phyloP scores from a whole-genome alignment of 225 moss, liverwort and hornwort species.

The Bryum argenteum region DNA sequence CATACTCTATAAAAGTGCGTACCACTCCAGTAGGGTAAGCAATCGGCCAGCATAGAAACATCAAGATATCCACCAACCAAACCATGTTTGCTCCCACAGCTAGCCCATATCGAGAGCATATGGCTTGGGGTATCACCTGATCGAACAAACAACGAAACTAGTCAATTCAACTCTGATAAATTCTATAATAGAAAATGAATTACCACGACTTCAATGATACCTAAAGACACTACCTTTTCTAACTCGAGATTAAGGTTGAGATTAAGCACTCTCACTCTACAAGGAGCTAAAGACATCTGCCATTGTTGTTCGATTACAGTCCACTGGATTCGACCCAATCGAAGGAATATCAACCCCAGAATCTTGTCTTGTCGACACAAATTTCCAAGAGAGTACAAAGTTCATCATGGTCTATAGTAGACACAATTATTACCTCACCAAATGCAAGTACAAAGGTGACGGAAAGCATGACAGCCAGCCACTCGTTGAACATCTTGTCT shows the following conservation, averaged over 20 bases:
- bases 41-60: slow-evolving; percentile 79
- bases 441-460: slow-evolving; percentile 96
- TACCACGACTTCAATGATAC: too few species aligned
- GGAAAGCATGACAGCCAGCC: slow-evolving; percentile 87
- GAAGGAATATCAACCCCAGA: background rate
- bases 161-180: background rate
- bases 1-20: background rate
- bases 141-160: slow-evolving; percentile 1
- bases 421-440: slow-evolving; percentile 70
- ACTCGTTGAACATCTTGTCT: slow-evolving; percentile 98
- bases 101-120: slow-evolving; percentile 96
- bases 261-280: background rate
- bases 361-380: slow-evolving; percentile 7
- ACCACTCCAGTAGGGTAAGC: slow-evolving; percentile 91
- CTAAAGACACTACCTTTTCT: too few species aligned
- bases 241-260: background rate
- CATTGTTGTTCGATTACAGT: background rate
- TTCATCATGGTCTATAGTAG: slow-evolving; percentile 4
- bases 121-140: slow-evolving; percentile 97
- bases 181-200: background rate
- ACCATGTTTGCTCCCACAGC: slow-evolving; percentile 86
- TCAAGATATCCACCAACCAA: slow-evolving; percentile 79
- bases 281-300: background rate
- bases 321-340: background rate
- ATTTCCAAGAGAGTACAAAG: background rate